Evolutionary conservation across 2,329 filamentous ascomycete species (phyloP).

Genomic region (Talaromyces marneffei): DNA sequence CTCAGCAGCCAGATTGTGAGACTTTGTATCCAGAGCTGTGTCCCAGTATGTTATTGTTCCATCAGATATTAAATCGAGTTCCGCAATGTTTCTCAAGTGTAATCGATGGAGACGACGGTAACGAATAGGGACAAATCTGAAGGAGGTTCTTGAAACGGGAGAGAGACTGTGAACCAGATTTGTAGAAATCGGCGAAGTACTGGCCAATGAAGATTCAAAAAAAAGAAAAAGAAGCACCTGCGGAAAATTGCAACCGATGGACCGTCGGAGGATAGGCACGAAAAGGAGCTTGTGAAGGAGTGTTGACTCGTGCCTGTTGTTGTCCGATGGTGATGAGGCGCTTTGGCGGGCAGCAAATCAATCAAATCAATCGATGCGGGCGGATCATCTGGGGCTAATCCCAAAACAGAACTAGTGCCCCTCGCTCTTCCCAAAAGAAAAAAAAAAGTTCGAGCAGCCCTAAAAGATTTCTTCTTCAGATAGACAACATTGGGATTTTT

Average conservation of each 20-base stretch:
- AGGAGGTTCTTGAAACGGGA: not conserved
- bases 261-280: not conserved
- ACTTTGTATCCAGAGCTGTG: not conserved
- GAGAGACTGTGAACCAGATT: not conserved
- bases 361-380: constrained; percentile 8
- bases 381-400: constrained; percentile 12
- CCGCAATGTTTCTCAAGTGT: not conserved
- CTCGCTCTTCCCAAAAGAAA: constrained; percentile 13
- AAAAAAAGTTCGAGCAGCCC: constrained; percentile 16
- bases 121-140: not conserved
- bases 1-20: not conserved
- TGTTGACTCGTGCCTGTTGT: not conserved
- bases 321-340: constrained; percentile 7
- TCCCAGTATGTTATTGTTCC: not conserved
- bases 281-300: not conserved
- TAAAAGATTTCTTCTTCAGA: constrained; percentile 11
- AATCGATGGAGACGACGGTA: not conserved
- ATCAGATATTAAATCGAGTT: not conserved
- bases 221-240: not conserved
- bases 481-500: not conserved
- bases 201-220: no score
- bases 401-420: constrained; percentile 3
- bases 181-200: not conserved
- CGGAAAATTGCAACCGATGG: no score
- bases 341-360: constrained; percentile 11